These are phyloP conservation scores for Phalaenopsis hybrid DNA, from an alignment of 116 monocot genomes.

Conservation along the genomic window DNA sequence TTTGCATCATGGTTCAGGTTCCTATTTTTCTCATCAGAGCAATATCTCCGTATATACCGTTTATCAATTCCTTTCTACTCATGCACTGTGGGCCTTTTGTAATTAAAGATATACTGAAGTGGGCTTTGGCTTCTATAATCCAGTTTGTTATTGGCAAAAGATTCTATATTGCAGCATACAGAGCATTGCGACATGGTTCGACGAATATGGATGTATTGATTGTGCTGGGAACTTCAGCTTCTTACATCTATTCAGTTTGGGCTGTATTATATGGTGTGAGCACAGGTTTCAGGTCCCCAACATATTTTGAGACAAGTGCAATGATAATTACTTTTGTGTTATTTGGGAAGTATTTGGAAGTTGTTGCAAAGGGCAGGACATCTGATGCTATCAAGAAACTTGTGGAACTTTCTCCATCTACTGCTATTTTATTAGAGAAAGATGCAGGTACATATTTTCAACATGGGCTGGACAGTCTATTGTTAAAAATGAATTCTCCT, in stretches of 20 bases:
- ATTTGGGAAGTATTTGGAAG: constrained; percentile 95
- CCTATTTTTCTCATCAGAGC: constrained; percentile 68
- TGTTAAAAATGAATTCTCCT: background rate
- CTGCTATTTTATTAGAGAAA: constrained; percentile 70
- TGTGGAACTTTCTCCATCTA: constrained; percentile 87
- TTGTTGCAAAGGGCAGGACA: constrained; percentile 89
- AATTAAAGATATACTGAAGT: constrained; percentile 56
- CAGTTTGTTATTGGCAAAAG: constrained; percentile 89
- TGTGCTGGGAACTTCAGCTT: constrained; percentile 80
- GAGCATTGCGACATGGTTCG: constrained; percentile 75
- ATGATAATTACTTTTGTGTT: constrained; percentile 98
- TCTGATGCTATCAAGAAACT: constrained; percentile 96
- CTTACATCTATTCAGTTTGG: constrained; percentile 88
- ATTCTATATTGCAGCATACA: constrained; percentile 88
- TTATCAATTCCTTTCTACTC: constrained; percentile 38
- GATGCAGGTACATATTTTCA: constrained; percentile 49
- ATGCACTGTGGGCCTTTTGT: constrained; percentile 63
- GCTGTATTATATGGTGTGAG: constrained; percentile 66
- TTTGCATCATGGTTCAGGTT: constrained; percentile 37
- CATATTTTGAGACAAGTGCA: constrained; percentile 93
- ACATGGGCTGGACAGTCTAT: background rate
- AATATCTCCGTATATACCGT: constrained; percentile 39
- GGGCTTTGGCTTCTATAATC: constrained; percentile 50
- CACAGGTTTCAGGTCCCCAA: constrained; percentile 64
- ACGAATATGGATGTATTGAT: constrained; percentile 99